These are phyloP conservation scores for Irpex sp. DNA, from an alignment of 1,284 basidiomycete genomes.

Conservation along the genomic window DNA sequence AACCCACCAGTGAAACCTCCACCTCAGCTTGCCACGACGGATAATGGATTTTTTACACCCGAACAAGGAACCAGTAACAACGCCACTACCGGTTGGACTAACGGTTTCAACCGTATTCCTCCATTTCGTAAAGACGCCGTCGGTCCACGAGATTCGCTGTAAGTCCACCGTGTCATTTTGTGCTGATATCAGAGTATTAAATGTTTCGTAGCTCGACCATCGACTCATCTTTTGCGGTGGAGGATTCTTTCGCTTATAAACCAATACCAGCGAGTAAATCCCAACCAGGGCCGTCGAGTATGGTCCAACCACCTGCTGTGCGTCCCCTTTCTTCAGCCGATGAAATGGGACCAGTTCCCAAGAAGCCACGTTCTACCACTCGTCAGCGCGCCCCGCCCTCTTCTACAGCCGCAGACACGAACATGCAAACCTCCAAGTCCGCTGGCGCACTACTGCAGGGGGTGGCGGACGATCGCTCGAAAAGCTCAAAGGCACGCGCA, in stretches of 20 bases:
- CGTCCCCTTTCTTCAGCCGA: slow-evolving; percentile 77
- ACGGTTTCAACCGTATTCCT: slow-evolving; percentile 43
- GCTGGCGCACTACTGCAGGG: slow-evolving; percentile 33
- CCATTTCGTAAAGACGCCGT: slow-evolving; percentile 55
- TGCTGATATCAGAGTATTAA: not conserved
- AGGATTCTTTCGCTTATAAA: slow-evolving; percentile 54
- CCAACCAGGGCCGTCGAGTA: slow-evolving; percentile 25
- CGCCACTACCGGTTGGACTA: slow-evolving; percentile 50
- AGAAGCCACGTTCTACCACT: slow-evolving; percentile 63
- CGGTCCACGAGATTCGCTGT: slow-evolving; percentile 63
- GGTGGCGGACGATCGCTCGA: slow-evolving; percentile 56
- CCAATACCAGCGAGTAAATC: slow-evolving; percentile 29
- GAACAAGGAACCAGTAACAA: slow-evolving; percentile 47
- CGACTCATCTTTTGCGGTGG: slow-evolving; percentile 59
- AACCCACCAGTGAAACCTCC: slow-evolving; percentile 51
- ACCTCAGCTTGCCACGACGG: slow-evolving; percentile 49
- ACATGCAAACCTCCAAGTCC: slow-evolving; percentile 49
- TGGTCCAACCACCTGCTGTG: slow-evolving; percentile 44
- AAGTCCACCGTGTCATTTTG: slow-evolving; percentile 19
- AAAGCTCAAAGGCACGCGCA: slow-evolving; percentile 73
- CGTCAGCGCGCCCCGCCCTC: slow-evolving; percentile 47
- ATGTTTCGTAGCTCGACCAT: slow-evolving; percentile 43
- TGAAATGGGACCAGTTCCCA: slow-evolving; percentile 72
- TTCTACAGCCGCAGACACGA: slow-evolving; percentile 22
- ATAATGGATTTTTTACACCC: slow-evolving; percentile 78